phyloP scores from a whole-genome alignment of 345 rosid species.

The Eucalyptus albens region DNA sequence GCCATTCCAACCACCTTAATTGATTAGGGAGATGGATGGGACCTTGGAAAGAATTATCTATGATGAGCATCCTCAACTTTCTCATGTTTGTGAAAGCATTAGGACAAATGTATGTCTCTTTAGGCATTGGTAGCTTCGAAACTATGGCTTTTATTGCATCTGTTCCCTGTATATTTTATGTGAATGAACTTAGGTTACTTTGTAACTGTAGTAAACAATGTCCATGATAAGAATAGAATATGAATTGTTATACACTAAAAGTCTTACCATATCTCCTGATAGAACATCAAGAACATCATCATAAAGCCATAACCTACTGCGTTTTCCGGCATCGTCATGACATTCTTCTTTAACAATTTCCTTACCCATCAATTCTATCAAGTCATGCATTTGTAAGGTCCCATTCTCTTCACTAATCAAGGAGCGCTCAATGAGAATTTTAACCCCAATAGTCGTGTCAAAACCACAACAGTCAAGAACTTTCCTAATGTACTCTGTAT shows the following conservation, averaged over 20 bases:
- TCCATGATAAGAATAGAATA: not conserved
- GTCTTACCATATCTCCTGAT: not conserved
- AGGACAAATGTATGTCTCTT: no score
- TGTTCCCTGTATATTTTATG: no score
- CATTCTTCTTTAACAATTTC: no score
- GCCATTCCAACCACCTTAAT: no score
- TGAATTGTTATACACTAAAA: not conserved
- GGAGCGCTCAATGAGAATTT: not conserved
- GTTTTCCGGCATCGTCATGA: accelerated
- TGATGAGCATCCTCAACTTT: no score
- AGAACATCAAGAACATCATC: not conserved
- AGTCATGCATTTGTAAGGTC: accelerated
- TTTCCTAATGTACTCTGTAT: not conserved
- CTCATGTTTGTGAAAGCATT: no score
- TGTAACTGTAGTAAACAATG: not conserved
- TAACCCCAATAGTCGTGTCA: not conserved
- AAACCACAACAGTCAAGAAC: not conserved
- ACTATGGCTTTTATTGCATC: no score
- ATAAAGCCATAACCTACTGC: no score
- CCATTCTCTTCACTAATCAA: not conserved
- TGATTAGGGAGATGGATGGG: no score
- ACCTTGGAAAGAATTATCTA: no score
- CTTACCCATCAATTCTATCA: accelerated
- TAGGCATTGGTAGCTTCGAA: accelerated
- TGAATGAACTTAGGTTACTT: no score